phyloP scores from a whole-genome alignment of 2,329 filamentous ascomycete genomes.

The Exophiala calicioides region DNA sequence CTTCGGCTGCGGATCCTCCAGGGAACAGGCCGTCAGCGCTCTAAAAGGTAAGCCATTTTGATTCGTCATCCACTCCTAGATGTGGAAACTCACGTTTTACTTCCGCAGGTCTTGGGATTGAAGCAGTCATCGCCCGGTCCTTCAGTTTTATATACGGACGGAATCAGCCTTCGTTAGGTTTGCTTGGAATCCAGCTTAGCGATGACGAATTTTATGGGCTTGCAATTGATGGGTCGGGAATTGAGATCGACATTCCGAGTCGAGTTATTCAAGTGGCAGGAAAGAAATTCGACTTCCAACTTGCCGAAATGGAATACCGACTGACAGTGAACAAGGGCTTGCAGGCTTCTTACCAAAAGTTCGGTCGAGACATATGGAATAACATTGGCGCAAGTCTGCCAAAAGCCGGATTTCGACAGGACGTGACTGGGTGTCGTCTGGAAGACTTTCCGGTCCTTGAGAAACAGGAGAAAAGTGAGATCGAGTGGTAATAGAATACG shows the following conservation, averaged over 20 bases:
- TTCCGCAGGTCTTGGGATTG: conserved; percentile 35
- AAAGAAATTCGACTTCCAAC: conserved; percentile 53
- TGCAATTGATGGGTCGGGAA: conserved; percentile 38
- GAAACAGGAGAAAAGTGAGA: conserved; percentile 1
- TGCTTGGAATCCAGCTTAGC: conserved; percentile 45
- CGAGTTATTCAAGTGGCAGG: conserved; percentile 15
- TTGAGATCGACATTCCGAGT: conserved; percentile 40
- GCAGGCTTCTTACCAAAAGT: conserved; percentile 17
- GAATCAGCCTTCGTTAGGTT: conserved; percentile 49
- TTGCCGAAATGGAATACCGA: conserved; percentile 57
- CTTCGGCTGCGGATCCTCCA: conserved; percentile 50
- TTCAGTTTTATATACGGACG: conserved; percentile 52
- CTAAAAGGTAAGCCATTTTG: too few relatives aligned
- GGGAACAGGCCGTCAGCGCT: conserved; percentile 46
- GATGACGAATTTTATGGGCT: conserved; percentile 44
- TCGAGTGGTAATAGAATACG: conserved; percentile 19
- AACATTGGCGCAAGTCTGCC: conserved; percentile 4
- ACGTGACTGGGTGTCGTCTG: conserved; percentile 1
- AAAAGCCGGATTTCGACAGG: conserved; percentile 4
- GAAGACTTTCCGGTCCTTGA: conserved; percentile 2
- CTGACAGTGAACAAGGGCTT: conserved; percentile 49
- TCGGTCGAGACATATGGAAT: conserved; percentile 24
- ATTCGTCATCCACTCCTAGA: too few relatives aligned
- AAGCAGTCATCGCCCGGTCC: conserved; percentile 48
- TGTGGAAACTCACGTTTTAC: too few relatives aligned